Evolutionary conservation across 2,329 filamentous ascomycete species (phyloP).

Genomic region (Xylaria sp.): DNA sequence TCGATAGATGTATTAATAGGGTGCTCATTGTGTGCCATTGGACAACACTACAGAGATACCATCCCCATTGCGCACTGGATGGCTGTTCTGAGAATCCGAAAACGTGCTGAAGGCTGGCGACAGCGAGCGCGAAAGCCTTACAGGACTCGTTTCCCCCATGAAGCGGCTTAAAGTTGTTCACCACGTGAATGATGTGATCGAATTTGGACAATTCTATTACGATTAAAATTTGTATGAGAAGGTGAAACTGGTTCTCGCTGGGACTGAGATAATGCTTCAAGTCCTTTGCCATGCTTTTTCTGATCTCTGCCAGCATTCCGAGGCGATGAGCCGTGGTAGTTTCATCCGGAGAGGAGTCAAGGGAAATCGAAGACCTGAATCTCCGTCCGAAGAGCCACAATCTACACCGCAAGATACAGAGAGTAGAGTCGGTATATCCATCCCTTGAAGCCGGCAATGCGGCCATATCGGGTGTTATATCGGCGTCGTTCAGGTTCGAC

Average conservation of each 20-base stretch:
- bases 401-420: conserved; percentile 26
- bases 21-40: conserved; percentile 32
- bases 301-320: conserved; percentile 9
- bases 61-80: conserved; percentile 19
- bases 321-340: neutral
- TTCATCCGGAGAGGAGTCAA: conserved; percentile 11
- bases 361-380: conserved; percentile 18
- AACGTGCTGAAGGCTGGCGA: conserved; percentile 22
- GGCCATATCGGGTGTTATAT: conserved; percentile 25
- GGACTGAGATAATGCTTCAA: conserved; percentile 17
- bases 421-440: conserved; percentile 16
- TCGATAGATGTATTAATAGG: conserved; percentile 18
- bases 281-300: conserved; percentile 23
- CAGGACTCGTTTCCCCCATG: neutral
- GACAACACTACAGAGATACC: conserved; percentile 11
- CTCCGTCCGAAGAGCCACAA: conserved; percentile 21
- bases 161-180: conserved; percentile 24
- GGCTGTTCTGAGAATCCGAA: conserved; percentile 19
- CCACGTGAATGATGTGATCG: conserved; percentile 26
- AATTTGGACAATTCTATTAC: conserved; percentile 21
- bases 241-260: neutral
- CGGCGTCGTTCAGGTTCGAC: conserved; percentile 28
- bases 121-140: conserved; percentile 19
- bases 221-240: conserved; percentile 18
- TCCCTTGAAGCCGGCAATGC: conserved; percentile 17